Evolutionary conservation across 352 stramenopile genomes (phyloP).

Genomic region (Phytophthora boehmeriae): DNA sequence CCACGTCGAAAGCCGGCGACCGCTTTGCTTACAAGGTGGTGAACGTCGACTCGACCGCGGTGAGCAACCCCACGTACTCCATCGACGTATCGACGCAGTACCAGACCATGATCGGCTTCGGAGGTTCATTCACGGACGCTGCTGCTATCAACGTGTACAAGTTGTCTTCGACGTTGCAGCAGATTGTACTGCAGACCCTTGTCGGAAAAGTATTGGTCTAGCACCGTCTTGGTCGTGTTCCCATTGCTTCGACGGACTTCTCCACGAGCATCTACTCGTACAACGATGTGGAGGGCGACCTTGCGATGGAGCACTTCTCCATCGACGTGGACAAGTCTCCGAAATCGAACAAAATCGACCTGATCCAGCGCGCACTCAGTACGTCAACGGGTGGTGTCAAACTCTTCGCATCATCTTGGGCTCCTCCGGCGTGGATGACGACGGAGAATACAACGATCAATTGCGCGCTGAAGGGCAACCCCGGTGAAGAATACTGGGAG

Average conservation of each 20-base stretch:
- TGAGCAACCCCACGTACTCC: slow-evolving; percentile 16
- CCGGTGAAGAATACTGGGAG: slow-evolving; percentile 37
- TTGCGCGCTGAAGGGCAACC: slow-evolving; percentile 38
- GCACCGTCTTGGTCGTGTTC: slow-evolving; percentile 67
- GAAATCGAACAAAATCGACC: slow-evolving; percentile 27
- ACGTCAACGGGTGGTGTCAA: slow-evolving; percentile 35
- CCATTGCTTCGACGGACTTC: slow-evolving; percentile 77
- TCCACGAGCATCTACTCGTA: slow-evolving; percentile 48
- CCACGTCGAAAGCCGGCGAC: slow-evolving; percentile 40
- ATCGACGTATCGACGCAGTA: slow-evolving; percentile 31
- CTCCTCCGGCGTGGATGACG: slow-evolving; percentile 77
- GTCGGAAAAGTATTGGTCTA: slow-evolving; percentile 46
- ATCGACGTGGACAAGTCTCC: slow-evolving; percentile 55
- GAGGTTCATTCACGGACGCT: slow-evolving; percentile 79
- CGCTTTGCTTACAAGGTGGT: slow-evolving; percentile 35
- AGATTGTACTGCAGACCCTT: slow-evolving; percentile 61
- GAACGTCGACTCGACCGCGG: slow-evolving; percentile 12
- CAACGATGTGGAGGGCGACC: slow-evolving; percentile 29
- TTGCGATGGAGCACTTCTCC: slow-evolving; percentile 57
- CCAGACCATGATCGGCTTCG: slow-evolving; percentile 73
- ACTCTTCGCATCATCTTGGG: slow-evolving; percentile 70
- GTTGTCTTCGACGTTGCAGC: slow-evolving; percentile 44
- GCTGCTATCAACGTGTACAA: slow-evolving; percentile 62
- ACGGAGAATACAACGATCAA: slow-evolving; percentile 38
- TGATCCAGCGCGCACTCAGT: slow-evolving; percentile 35